Evolutionary conservation across 306 rosid genomes (phyloP).

Genomic region (Citrullus amarus): DNA sequence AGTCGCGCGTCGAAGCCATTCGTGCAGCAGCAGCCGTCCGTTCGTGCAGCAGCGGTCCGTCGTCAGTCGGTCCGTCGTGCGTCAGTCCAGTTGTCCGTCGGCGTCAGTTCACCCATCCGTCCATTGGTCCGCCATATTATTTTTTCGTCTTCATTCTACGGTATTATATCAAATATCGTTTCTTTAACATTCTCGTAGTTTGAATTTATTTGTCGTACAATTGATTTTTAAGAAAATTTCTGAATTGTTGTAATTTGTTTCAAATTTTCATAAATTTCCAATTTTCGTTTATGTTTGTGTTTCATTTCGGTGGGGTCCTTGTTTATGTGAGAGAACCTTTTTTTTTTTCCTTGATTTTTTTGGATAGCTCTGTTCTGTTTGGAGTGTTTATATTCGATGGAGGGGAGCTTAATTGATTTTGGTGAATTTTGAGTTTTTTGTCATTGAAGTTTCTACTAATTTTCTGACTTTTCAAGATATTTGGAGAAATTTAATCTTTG

Average conservation of each 20-base stretch:
- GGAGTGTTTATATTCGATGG: background rate
- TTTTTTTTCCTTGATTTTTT: background rate
- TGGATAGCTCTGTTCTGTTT: background rate
- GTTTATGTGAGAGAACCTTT: background rate
- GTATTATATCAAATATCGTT: background rate
- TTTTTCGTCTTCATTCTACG: background rate
- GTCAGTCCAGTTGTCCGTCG: too few species aligned
- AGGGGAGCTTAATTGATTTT: background rate
- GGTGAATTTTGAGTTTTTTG: background rate
- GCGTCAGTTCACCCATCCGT: too few species aligned
- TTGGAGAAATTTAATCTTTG: background rate
- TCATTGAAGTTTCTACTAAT: background rate
- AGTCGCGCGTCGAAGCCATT: too few species aligned
- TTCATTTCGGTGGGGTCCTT: background rate
- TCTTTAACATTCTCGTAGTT: background rate
- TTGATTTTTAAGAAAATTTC: background rate
- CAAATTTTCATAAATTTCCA: background rate
- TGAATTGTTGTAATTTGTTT: background rate
- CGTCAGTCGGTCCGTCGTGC: too few species aligned
- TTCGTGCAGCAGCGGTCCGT: too few species aligned
- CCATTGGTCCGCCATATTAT: too few species aligned
- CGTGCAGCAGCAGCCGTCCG: too few species aligned
- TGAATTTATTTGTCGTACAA: background rate
- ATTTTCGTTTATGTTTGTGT: background rate
- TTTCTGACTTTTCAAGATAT: background rate